A percentile compares a stretch with the other conserved stretches of the same genome.
Evolutionary conservation across 257 asterid genomes (phyloP).

Genomic region (Solanum arcanum): DNA sequence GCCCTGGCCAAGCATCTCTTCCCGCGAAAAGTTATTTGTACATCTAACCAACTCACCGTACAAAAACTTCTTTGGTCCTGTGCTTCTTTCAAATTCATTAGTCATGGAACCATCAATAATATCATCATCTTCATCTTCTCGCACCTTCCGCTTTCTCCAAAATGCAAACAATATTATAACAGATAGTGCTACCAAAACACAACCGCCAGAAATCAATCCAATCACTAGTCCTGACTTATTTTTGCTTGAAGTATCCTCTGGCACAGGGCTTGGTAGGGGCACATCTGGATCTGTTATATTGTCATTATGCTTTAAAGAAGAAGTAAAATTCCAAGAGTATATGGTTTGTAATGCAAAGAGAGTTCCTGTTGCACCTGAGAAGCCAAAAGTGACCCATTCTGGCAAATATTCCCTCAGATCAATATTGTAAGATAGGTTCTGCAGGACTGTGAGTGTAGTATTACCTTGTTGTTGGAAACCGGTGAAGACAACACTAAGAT

Average conservation of each 20-base stretch:
- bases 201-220: neutral
- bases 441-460: neutral
- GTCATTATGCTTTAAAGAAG: neutral
- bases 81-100: neutral
- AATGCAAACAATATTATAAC: neutral
- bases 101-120: neutral
- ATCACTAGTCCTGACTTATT: neutral
- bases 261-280: neutral
- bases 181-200: neutral
- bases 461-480: neutral
- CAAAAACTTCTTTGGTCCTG: neutral
- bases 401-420: too few relatives aligned
- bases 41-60: neutral
- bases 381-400: too few relatives aligned
- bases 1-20: neutral
- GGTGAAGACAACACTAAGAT: neutral
- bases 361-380: slow-evolving; percentile 9
- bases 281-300: neutral
- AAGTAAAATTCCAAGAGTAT: slow-evolving; percentile 27
- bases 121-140: neutral
- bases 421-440: too few relatives aligned
- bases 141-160: neutral
- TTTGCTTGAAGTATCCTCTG: neutral
- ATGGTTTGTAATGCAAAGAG: slow-evolving; percentile 2
- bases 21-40: neutral